phyloP scores from a whole-genome alignment of 129 eudicot species.

The Oenanthe sinensis region DNA sequence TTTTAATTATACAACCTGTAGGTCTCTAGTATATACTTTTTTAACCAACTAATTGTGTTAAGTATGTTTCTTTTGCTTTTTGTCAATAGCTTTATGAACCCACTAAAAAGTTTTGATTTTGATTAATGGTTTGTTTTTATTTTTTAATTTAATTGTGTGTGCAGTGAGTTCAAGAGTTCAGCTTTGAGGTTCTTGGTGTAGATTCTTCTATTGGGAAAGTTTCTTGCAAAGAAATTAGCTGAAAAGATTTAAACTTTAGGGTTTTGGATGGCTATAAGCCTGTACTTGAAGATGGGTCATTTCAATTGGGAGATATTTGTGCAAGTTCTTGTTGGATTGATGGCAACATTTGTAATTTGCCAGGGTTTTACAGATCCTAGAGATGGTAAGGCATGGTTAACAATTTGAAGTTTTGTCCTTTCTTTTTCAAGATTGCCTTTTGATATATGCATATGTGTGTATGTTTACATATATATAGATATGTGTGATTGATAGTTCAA shows the following conservation, averaged over 20 bases:
- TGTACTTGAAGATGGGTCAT: constrained; percentile 30
- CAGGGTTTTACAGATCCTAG: constrained; percentile 55
- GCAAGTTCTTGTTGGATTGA: constrained; percentile 27
- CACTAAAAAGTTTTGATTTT: constrained; percentile 26
- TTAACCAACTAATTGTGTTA: background rate
- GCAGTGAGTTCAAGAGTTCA: background rate
- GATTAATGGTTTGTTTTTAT: constrained; percentile 15
- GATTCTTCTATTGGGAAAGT: background rate
- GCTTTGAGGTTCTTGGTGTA: constrained; percentile 6
- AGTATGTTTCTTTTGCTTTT: constrained; percentile 1
- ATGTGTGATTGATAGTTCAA: background rate
- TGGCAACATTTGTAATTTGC: constrained; percentile 28
- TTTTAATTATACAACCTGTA: background rate
- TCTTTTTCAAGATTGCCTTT: background rate
- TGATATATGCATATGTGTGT: background rate
- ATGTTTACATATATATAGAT: background rate
- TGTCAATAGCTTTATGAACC: background rate
- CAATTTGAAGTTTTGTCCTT: background rate
- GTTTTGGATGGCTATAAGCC: background rate
- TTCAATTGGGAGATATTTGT: constrained; percentile 25
- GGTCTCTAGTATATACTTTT: background rate
- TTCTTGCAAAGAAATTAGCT: background rate
- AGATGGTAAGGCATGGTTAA: constrained; percentile 42
- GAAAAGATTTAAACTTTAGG: background rate
- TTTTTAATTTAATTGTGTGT: constrained; percentile 7